Conservation (phyloP, 2,329 filamentous ascomycete species). For the Penicillium sp. region DNA sequence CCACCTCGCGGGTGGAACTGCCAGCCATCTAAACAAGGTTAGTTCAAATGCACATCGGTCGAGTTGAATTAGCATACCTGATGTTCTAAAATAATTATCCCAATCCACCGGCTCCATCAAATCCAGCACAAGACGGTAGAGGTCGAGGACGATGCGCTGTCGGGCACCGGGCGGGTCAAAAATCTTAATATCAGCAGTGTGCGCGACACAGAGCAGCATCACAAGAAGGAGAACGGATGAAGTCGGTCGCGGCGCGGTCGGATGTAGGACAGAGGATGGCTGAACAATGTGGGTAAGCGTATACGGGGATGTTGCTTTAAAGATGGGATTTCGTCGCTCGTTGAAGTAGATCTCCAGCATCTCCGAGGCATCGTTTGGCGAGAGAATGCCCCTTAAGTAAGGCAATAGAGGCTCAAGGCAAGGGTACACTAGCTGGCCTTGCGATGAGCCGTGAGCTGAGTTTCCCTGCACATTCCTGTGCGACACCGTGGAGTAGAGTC, state of each 20-base stretch:
- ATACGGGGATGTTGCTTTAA: conserved; percentile 16
- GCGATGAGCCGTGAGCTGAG: neutral
- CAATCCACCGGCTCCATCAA: conserved; percentile 15
- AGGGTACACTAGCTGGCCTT: conserved; percentile 4
- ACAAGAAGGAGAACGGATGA: conserved; percentile 13
- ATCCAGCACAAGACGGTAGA: conserved; percentile 13
- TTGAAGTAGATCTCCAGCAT: conserved; percentile 20
- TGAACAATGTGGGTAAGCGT: conserved; percentile 10
- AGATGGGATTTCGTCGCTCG: conserved; percentile 17
- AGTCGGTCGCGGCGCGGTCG: conserved; percentile 13
- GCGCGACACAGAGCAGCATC: conserved; percentile 17
- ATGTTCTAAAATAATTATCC: conserved; percentile 18
- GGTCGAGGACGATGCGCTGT: conserved; percentile 15
- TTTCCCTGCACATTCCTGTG: neutral
- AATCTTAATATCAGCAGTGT: conserved; percentile 16
- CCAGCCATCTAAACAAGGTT: conserved; percentile 10
- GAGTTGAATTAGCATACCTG: conserved; percentile 2
- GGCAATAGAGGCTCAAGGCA: conserved; percentile 11
- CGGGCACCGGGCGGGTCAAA: conserved; percentile 14
- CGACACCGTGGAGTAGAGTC: conserved; percentile 8
- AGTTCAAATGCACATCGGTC: neutral
- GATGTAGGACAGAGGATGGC: conserved; percentile 14
- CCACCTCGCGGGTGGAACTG: conserved; percentile 14
- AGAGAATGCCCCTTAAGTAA: conserved; percentile 5
- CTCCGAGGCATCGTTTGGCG: conserved; percentile 10